Evolutionary conservation across 306 rosid genomes (phyloP).

Genomic region (Crataegus laevigata): DNA sequence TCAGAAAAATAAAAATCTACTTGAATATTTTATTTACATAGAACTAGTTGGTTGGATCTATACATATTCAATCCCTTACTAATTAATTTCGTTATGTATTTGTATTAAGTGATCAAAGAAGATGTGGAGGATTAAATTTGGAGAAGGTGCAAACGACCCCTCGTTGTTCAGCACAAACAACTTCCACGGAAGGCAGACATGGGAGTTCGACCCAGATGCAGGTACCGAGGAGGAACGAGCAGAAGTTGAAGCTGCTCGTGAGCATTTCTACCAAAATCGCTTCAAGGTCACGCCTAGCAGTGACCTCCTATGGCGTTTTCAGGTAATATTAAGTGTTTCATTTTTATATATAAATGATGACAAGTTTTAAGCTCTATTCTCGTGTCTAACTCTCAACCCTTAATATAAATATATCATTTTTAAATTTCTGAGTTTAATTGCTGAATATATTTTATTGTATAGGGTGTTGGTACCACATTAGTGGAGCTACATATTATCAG

Average conservation of each 20-base stretch:
- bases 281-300: neutral
- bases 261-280: slow-evolving; percentile 4
- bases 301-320: slow-evolving; percentile 27
- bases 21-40: neutral
- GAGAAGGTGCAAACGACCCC: slow-evolving; percentile 17
- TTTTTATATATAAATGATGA: too few species aligned
- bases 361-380: too few species aligned
- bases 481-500: neutral
- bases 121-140: slow-evolving; percentile 30
- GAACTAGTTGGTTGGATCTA: neutral
- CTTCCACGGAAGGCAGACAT: slow-evolving; percentile 24
- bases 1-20: too few species aligned
- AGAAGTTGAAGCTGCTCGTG: slow-evolving; percentile 5
- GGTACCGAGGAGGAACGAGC: slow-evolving; percentile 13
- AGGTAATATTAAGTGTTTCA: neutral
- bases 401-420: too few species aligned
- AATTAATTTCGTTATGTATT: neutral
- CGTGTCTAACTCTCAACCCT: too few species aligned
- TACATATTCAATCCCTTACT: neutral
- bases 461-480: neutral
- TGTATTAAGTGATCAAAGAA: neutral
- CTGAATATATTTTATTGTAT: neutral
- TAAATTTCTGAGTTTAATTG: neutral
- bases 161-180: slow-evolving; percentile 35
- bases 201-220: slow-evolving; percentile 6